These are phyloP conservation scores for Seminavis robusta DNA, from an alignment of 108 stramenopile genomes.

Conservation along the genomic window DNA sequence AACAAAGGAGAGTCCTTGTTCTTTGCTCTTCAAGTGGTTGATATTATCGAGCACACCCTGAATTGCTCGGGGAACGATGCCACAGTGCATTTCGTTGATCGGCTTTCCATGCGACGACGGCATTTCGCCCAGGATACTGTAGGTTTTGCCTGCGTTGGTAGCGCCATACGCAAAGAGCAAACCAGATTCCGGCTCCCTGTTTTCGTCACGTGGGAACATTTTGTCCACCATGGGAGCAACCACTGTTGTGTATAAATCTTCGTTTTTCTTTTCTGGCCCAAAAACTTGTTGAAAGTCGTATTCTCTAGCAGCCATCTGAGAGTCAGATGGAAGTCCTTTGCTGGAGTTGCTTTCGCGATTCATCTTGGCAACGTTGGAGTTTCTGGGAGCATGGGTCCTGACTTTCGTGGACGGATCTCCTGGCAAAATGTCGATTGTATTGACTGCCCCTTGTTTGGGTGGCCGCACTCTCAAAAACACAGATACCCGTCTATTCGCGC, in stretches of 20 bases:
- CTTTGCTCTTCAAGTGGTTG: slow-evolving; percentile 12
- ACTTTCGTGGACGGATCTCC: slow-evolving; percentile 38
- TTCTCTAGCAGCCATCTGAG: too few relatives aligned
- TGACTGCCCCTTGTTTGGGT: slow-evolving; percentile 16
- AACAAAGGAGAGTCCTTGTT: slow-evolving; percentile 18
- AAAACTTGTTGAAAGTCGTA: slow-evolving; percentile 74
- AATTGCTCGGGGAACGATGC: slow-evolving; percentile 81
- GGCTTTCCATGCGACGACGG: slow-evolving; percentile 19
- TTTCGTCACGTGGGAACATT: slow-evolving; percentile 34
- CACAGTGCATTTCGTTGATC: too few relatives aligned
- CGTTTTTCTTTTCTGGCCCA: slow-evolving; percentile 49
- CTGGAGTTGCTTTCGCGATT: slow-evolving; percentile 17
- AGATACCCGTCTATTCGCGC: too few relatives aligned
- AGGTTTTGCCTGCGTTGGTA: slow-evolving; percentile 98
- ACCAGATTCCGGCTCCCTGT: slow-evolving; percentile 62
- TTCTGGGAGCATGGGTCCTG: slow-evolving; percentile 67
- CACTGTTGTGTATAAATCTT: slow-evolving; percentile 50
- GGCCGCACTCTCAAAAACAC: too few relatives aligned
- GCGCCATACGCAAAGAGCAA: slow-evolving; percentile 97
- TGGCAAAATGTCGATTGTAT: slow-evolving; percentile 48
- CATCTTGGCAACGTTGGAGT: slow-evolving; percentile 64
- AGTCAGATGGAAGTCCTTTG: slow-evolving; percentile 40
- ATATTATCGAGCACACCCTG: slow-evolving; percentile 60
- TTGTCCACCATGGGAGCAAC: slow-evolving; percentile 69
- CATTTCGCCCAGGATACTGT: slow-evolving; percentile 91